Base-by-base conservation (phyloP, 2,329 filamentous ascomycete species). In the Beauveria bassiana region DNA sequence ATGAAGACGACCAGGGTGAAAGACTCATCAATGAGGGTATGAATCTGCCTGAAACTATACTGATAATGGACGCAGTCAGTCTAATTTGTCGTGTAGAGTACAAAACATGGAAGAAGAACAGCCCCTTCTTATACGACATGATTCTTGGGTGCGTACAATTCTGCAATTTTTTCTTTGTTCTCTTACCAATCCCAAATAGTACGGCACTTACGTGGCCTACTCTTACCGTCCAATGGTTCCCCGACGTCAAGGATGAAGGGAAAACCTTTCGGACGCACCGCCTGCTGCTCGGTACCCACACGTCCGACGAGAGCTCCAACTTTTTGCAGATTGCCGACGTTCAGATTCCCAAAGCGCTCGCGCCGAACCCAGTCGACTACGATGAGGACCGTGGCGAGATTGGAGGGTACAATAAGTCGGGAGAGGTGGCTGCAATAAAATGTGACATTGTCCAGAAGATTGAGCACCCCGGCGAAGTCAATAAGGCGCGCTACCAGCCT, bases 71-170 rank as follows among this genome's bases (percentile, higher is more conserved):
- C 26, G 42, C 2, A 3, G 18, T 14, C 6, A 52, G 14, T 46
- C 59, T 63, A 18, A 69, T 47, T 34, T 46, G 20, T 28, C 40
- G 26, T 20, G 20, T 34, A 92, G 95, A 99, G 75, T 99, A 99
- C 84, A 99, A 99, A 76, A 97, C 93, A 67, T 99, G 95, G 95
- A 99, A 99, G 83, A 99, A 99, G 81, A 99, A 99, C 77, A 91
- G 90, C 66, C 93, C 95, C 3, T 98, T 98, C 72, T 88, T 99
- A 69, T 99, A 99, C 75, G 95, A 99, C 74, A 91, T 97, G 86
- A 95, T 99, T 66, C 82, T 98, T 65, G 93, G 87, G 86, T 87
- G 75, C 66, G 63, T 53, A 14, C 47, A n/a, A 61, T n/a, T 2
- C 40, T 42, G 26, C 62, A 65, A 49, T 55, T 59, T 1, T 50